These are phyloP conservation scores for Chenopodium album DNA, from an alignment of 148 eudicot genomes.

Conservation along the genomic window DNA sequence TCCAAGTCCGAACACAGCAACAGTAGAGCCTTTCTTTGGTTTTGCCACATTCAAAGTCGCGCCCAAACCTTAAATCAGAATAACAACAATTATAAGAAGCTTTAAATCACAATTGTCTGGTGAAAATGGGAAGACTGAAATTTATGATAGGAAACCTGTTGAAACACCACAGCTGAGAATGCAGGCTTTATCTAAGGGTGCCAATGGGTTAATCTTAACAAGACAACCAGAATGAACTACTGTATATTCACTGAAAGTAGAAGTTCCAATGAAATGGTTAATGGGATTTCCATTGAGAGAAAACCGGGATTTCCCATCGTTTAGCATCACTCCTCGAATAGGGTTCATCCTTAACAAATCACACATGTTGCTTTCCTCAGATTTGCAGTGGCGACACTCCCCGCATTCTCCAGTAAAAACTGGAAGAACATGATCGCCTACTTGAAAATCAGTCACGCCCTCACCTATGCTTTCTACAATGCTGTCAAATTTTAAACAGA, in stretches of 20 bases:
- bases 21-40: constrained; percentile 68
- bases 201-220: constrained; percentile 39
- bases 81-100: background rate
- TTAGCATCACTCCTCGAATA: constrained; percentile 38
- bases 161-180: constrained; percentile 50
- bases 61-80: constrained; percentile 54
- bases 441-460: constrained; percentile 36
- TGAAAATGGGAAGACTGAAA: background rate
- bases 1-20: constrained; percentile 80
- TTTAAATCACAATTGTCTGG: background rate
- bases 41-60: constrained; percentile 86
- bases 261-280: constrained; percentile 43
- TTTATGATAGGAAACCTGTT: constrained; percentile 31
- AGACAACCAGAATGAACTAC: constrained; percentile 46
- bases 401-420: constrained; percentile 51
- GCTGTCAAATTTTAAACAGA: constrained; percentile 9
- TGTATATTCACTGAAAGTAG: constrained; percentile 41
- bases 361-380: constrained; percentile 50
- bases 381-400: constrained; percentile 43
- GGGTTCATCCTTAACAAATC: constrained; percentile 40
- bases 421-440: constrained; percentile 52
- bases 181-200: constrained; percentile 41
- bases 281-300: constrained; percentile 36
- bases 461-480: constrained; percentile 44
- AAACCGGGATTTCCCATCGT: constrained; percentile 43